A percentile compares a stretch with the other conserved stretches of the same genome.
phyloP scores from a whole-genome alignment of 495 filamentous ascomycete genomes.

The Baudoinia panamericana region DNA sequence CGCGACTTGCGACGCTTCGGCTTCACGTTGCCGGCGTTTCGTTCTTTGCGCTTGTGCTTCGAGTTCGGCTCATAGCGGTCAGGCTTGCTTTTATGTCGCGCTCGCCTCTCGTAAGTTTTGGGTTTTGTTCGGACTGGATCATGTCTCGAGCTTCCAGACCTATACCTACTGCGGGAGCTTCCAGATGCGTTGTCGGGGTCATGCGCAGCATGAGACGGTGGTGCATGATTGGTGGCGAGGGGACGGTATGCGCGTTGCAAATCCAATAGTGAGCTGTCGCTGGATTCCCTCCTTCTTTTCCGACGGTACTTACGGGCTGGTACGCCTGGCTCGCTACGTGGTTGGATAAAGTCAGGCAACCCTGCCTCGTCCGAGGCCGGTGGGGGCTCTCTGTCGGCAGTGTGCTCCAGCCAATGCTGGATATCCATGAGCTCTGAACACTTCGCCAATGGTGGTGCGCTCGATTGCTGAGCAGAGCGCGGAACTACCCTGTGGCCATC shows the following conservation, averaged over 20 bases:
- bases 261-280: constrained; percentile 28
- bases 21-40: constrained; percentile 17
- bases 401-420: constrained; percentile 12
- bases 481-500: too few species aligned
- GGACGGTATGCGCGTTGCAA: background rate
- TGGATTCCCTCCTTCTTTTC: constrained; percentile 21
- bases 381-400: constrained; percentile 16
- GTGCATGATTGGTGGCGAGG: too few species aligned
- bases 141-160: background rate
- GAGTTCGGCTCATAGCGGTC: constrained; percentile 36
- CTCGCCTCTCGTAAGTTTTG: constrained; percentile 22
- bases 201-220: too few species aligned
- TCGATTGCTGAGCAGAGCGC: too few species aligned
- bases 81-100: constrained; percentile 24
- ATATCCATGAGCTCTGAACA: too few species aligned
- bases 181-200: too few species aligned
- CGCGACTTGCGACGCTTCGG: constrained; percentile 26
- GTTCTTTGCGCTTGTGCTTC: constrained; percentile 29
- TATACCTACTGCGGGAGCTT: background rate
- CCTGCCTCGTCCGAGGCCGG: too few species aligned
- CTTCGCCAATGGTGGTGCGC: too few species aligned
- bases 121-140: background rate
- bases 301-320: constrained; percentile 5
- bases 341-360: constrained; percentile 2
- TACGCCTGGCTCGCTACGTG: background rate